Base-by-base conservation (phyloP, 257 asterid species). In the Jaltomata sinuosa region DNA sequence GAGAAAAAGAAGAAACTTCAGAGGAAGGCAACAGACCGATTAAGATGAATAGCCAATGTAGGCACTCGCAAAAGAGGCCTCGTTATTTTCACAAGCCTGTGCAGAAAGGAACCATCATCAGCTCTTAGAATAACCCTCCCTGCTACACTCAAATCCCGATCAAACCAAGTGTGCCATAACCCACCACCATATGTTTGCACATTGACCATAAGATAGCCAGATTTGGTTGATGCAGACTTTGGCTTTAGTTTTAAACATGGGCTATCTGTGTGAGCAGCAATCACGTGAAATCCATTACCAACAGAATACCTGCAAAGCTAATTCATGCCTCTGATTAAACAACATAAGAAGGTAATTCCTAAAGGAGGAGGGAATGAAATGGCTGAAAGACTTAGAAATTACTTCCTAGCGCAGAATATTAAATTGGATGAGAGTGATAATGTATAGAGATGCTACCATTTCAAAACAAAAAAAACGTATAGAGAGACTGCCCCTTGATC, bases 101-200 rank as follows among this genome's bases (percentile, higher is more conserved):
- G 99, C 72, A 91, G 80, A 87, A 93, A 94, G 87, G 94, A 94
- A 84, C 98, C 98, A 89, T 95, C 95, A 54, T 89, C 90, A 57
- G 91, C 91, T 90, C 96, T 94, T 84, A 95, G 80, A 82, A 97
- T 94, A 83, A 93, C 98, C 90, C 98, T 89, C 88, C 99, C 99
- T 84, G 98, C 99, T 83, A 96, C 93, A 87, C 97, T 96, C 81
- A 96, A 86, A 88, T 96, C 99, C 84, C 99, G 89, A 87, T 96
- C 99, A 85, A 96, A 96, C 99, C 99, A 96, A 84, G 99, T 96
- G 83, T 96, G 97, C 99, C 99, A 96, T 85, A 96, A 90, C 85
- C 98, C 99, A 84, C 97, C 93, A 57, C 99, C 99, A 89, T 96
- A 96, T 80, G 97, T 93, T 88, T 95, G 98, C 84, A 97, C 98